Conservation (phyloP, 208 protist species). For the Herpetomonas tarakana region DNA sequence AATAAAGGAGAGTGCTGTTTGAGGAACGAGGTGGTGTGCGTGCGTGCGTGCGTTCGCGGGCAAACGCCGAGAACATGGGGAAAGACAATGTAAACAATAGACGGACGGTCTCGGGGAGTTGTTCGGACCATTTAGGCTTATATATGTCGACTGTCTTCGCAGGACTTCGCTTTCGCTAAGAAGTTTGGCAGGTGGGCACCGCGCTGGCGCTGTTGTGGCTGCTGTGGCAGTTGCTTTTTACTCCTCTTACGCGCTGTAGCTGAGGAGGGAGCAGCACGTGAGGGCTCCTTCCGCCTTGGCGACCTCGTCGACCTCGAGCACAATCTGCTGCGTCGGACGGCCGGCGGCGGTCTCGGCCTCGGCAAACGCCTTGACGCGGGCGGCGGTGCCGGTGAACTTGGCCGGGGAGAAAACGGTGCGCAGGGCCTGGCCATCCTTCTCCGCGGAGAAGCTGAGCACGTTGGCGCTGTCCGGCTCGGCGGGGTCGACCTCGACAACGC, state of each 20-base stretch:
- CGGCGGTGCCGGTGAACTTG: conserved; percentile 26
- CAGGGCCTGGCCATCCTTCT: conserved; percentile 16
- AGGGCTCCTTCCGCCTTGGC: conserved; percentile 56
- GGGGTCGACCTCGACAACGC: conserved; percentile 27
- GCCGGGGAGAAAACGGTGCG: conserved; percentile 27
- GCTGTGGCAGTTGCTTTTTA: neutral
- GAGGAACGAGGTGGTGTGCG: neutral
- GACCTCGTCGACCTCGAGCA: conserved; percentile 41
- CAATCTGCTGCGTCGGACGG: conserved; percentile 24
- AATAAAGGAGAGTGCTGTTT: no score
- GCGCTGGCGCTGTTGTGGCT: no score
- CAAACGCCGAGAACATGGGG: no score
- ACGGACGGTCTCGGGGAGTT: no score
- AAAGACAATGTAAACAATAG: no score
- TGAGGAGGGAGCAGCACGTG: conserved; percentile 51
- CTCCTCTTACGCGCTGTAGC: conserved; percentile 24
- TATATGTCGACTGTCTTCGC: no score
- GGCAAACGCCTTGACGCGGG: conserved; percentile 24
- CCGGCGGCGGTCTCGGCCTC: conserved; percentile 25
- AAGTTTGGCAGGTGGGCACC: no score
- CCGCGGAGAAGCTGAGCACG: conserved; percentile 23
- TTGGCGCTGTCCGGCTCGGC: conserved; percentile 36
- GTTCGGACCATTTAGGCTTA: no score
- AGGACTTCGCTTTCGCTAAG: no score
- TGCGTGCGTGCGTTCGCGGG: neutral